Evolutionary conservation across 768 basidiomycete genomes (phyloP).

Genomic region (Hysterangium stoloniferum): DNA sequence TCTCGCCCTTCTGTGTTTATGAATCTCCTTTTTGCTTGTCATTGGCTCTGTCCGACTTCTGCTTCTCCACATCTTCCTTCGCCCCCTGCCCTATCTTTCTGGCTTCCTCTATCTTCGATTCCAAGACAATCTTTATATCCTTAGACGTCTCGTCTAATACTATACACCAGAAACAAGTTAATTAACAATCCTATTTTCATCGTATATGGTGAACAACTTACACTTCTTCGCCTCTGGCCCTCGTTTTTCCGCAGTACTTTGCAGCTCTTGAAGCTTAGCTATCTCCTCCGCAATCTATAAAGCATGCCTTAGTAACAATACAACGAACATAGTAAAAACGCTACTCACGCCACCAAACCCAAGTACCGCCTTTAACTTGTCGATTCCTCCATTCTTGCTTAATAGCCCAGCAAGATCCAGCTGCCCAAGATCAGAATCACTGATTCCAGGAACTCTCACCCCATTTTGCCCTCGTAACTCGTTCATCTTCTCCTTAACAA

Average conservation of each 20-base stretch:
- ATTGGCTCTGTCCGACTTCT: no score
- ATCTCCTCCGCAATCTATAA: neutral
- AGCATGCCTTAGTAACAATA: no score
- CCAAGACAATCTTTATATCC: neutral
- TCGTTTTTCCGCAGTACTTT: neutral
- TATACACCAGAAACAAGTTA: neutral
- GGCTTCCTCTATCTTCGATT: neutral
- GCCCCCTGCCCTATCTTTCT: neutral
- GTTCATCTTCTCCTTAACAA: neutral
- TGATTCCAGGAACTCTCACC: neutral
- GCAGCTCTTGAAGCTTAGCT: neutral
- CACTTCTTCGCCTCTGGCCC: neutral
- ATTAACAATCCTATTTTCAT: neutral
- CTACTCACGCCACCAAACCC: neutral
- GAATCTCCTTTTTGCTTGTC: no score
- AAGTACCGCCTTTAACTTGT: neutral
- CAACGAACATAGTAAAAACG: no score
- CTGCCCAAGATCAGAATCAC: neutral
- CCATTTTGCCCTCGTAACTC: neutral
- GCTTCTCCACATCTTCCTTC: neutral
- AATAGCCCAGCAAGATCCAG: neutral
- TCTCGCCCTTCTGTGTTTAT: no score
- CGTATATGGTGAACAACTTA: neutral
- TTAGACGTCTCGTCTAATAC: neutral
- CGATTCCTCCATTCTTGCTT: neutral